Conservation (phyloP, 768 basidiomycete genomes). For the Kwoniella shandongensis region DNA sequence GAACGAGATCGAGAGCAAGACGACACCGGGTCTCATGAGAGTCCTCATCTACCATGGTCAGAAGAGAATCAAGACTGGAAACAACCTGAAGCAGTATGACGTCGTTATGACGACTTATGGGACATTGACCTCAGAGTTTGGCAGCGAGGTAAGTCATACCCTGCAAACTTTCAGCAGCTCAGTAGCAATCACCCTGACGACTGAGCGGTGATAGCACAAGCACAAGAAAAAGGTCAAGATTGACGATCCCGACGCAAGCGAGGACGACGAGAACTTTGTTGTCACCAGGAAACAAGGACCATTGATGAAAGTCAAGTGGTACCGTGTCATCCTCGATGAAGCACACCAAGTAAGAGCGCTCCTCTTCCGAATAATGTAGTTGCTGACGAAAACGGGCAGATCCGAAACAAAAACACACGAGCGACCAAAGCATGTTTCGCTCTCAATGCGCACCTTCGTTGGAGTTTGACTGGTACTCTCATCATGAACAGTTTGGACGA, state of each 20-base stretch:
- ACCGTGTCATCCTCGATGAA: slow-evolving; percentile 73
- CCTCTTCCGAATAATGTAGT: slow-evolving; percentile 11
- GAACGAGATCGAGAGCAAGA: slow-evolving; percentile 68
- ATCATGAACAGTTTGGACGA: slow-evolving; percentile 66
- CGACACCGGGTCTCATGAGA: slow-evolving; percentile 57
- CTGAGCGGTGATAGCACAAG: slow-evolving; percentile 53
- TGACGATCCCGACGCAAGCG: slow-evolving; percentile 54
- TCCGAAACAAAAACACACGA: slow-evolving; percentile 48
- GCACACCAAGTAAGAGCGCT: slow-evolving; percentile 51
- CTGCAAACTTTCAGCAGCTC: too few species aligned
- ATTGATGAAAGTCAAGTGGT: slow-evolving; percentile 65
- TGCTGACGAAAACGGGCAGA: slow-evolving; percentile 56
- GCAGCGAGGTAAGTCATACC: slow-evolving; percentile 40
- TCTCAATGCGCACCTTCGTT: slow-evolving; percentile 61
- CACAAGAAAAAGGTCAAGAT: slow-evolving; percentile 56
- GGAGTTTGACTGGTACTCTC: slow-evolving; percentile 69
- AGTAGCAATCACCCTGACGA: too few species aligned
- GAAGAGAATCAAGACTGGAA: slow-evolving; percentile 57
- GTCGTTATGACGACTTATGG: slow-evolving; percentile 73
- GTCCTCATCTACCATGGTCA: slow-evolving; percentile 68
- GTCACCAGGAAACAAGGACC: slow-evolving; percentile 59
- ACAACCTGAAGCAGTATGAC: slow-evolving; percentile 63
- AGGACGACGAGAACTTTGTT: slow-evolving; percentile 26
- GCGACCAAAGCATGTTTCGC: slow-evolving; percentile 65
- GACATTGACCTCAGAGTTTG: slow-evolving; percentile 62